These are phyloP conservation scores for Nakazawaea ernobii DNA, from an alignment of 805 yeast genomes.

Conservation along the genomic window DNA sequence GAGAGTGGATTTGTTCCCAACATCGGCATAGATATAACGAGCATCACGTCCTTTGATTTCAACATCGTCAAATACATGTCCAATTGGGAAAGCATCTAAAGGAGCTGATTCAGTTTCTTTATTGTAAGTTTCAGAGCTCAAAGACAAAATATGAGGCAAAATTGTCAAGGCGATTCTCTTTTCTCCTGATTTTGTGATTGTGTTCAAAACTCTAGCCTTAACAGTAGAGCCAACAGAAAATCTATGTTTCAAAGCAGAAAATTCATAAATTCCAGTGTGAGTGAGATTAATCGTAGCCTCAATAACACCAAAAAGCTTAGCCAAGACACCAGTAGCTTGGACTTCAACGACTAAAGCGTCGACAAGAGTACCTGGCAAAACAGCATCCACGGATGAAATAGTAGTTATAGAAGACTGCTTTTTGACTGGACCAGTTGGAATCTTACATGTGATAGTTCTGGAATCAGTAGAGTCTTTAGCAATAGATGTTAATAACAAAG, in stretches of 20 bases:
- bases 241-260: constrained; percentile 48
- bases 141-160: constrained; percentile 46
- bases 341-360: constrained; percentile 65
- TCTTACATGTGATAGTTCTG: constrained; percentile 54
- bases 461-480: constrained; percentile 38
- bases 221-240: constrained; percentile 63
- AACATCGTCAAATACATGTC: constrained; percentile 59
- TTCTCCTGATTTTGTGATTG: constrained; percentile 39
- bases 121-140: constrained; percentile 17
- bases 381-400: constrained; percentile 70
- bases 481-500: constrained; percentile 61
- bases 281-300: constrained; percentile 66
- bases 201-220: constrained; percentile 66
- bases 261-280: constrained; percentile 48
- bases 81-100: constrained; percentile 68
- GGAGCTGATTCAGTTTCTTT: constrained; percentile 28
- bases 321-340: constrained; percentile 55
- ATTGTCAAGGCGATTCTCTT: constrained; percentile 62
- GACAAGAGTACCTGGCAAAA: constrained; percentile 80
- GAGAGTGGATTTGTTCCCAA: constrained; percentile 45
- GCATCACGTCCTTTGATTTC: constrained; percentile 56
- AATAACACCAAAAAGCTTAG: constrained; percentile 69
- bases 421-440: constrained; percentile 38
- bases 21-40: constrained; percentile 47
- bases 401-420: constrained; percentile 44